Evolutionary conservation across 768 basidiomycete genomes (phyloP).

Genomic region (Rhodocollybia butyracea): DNA sequence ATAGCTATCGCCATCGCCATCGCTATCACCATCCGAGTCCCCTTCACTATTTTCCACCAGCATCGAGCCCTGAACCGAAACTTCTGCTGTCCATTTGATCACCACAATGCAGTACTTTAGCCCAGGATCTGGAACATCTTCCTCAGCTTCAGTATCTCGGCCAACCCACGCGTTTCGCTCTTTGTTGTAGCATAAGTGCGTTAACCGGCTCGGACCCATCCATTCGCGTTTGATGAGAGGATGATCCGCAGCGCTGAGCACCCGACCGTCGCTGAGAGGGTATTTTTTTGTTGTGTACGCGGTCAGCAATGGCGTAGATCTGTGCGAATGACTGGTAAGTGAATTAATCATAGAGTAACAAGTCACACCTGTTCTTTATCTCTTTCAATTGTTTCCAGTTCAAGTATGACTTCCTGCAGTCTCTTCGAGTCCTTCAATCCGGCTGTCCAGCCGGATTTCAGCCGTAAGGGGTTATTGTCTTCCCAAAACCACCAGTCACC

Average conservation of each 20-base stretch:
- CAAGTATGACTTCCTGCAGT: slow-evolving; percentile 17
- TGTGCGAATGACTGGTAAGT: not conserved
- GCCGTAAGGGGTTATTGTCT: slow-evolving; percentile 8
- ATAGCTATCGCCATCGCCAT: too few species aligned
- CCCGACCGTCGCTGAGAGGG: not conserved
- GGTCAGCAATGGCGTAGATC: slow-evolving; percentile 8
- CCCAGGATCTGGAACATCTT: slow-evolving; percentile 2
- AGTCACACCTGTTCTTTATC: slow-evolving; percentile 16
- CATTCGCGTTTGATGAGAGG: slow-evolving; percentile 9
- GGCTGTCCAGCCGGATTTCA: slow-evolving; percentile 13
- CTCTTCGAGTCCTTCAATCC: slow-evolving; percentile 9
- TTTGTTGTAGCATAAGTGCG: not conserved
- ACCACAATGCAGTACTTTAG: slow-evolving; percentile 4
- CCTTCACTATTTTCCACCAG: too few species aligned
- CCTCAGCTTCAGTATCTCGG: not conserved
- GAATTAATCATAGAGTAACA: not conserved
- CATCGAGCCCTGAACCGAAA: too few species aligned
- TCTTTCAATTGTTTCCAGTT: slow-evolving; percentile 21
- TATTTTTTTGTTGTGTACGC: not conserved
- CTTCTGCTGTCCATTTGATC: not conserved
- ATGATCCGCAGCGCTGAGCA: not conserved
- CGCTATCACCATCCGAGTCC: too few species aligned
- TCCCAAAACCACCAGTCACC: slow-evolving; percentile 25
- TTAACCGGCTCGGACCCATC: slow-evolving; percentile 9
- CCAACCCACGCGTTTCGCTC: not conserved